Base-by-base conservation (phyloP, 805 yeast genomes). In the Hanseniaspora mollemarum region DNA sequence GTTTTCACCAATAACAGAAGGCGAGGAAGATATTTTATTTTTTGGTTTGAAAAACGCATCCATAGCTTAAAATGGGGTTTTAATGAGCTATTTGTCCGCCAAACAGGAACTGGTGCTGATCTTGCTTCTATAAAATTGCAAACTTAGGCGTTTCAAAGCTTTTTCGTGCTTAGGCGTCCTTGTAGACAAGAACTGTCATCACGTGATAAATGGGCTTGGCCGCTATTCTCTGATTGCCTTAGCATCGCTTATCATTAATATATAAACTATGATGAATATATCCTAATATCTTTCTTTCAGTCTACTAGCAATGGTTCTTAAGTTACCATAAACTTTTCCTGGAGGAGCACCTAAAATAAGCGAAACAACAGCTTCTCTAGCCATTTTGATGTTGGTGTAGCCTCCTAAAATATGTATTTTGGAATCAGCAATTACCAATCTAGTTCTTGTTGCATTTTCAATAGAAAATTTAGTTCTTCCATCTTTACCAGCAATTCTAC, bases 401-500 rank as follows among this genome's bases (percentile, higher is more conserved):
- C 98, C 98, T 45, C 99, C 99, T 49, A 92, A 72, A 55, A 92
- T 92, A 67, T 92, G 98, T 60, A 92, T 88, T 66, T 90, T 92
- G 42, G 94, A 78, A 67, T 92, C 99, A 0, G 99, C 99, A 58
- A 92, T 73, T 24, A 92, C 99, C 39, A 92, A 88, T 73, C 99
- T 83, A 12, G 99, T 92, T 70, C 97, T 79, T 21, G 97, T 90
- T 16, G 98, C 96, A 63, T 92, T 92, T 69, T 92, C 99, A 62
- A 92, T 92, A 29, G 98, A 96, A 67, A 90, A 92, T 71, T 90
- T 92, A 55, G 97, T 92, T 69, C 88, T 90, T 63, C 99, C 99
- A 64, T 92, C 99, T 64, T 92, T 94, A 67, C 99, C 99, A 13
- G 99, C 98, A 67, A 92, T 92, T 75, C 99, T 87, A 62, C 98